Conservation (phyloP, 352 stramenopile genomes). For the Globisporangium megalacanthum region DNA sequence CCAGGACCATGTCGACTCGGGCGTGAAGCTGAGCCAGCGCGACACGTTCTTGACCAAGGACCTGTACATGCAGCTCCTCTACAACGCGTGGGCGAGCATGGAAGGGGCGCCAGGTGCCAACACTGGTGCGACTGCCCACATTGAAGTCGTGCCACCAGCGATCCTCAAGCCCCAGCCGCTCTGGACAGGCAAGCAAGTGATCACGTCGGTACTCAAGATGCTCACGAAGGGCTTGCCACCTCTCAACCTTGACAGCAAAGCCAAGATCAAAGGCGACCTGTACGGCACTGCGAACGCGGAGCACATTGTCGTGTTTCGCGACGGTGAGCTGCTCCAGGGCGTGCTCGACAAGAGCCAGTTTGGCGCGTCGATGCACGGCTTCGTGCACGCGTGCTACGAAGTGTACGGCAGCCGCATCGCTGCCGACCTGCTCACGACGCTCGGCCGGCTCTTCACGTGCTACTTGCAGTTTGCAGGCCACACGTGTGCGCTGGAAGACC, state of each 20-base stretch:
- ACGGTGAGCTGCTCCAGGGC: conserved; percentile 95
- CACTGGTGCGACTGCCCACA: conserved; percentile 71
- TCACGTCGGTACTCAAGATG: conserved; percentile 96
- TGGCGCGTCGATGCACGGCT: conserved; percentile 96
- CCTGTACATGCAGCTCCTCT: conserved; percentile 98
- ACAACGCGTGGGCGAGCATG: conserved; percentile 94
- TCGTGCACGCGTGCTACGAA: conserved; percentile 97
- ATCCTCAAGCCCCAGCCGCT: conserved; percentile 96
- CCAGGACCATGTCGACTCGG: conserved; percentile 98
- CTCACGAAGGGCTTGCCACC: conserved; percentile 87
- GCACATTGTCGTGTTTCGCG: conserved; percentile 94
- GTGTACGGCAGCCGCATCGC: conserved; percentile 82
- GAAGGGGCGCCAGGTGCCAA: conserved; percentile 71
- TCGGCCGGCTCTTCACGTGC: conserved; percentile 94
- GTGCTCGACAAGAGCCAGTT: conserved; percentile 99
- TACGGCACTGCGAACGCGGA: conserved; percentile 95
- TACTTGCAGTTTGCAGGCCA: conserved; percentile 98
- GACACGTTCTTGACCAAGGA: conserved; percentile 98
- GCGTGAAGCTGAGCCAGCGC: conserved; percentile 97
- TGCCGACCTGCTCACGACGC: conserved; percentile 73
- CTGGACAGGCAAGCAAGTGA: conserved; percentile 99
- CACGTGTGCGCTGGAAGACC: conserved; percentile 98
- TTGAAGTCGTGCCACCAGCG: conserved; percentile 94
- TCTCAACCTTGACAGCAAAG: conserved; percentile 92
- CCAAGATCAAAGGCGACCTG: conserved; percentile 95